Base-by-base conservation (phyloP, 108 stramenopile genomes). In the Parietichytrium sp. region DNA sequence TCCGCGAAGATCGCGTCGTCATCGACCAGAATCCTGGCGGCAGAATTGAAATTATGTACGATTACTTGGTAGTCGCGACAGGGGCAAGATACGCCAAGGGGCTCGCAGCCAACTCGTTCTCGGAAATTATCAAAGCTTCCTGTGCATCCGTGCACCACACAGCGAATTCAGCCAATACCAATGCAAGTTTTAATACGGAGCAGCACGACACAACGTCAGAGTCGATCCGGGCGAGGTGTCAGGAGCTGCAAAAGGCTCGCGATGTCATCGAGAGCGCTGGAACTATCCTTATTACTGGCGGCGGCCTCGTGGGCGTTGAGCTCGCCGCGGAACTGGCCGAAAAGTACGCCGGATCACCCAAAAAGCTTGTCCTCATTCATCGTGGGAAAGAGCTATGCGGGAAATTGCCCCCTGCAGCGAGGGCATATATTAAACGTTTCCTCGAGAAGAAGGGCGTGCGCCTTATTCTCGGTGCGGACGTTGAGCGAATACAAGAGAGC, bases 241-340 rank as follows among this genome's bases (percentile, higher is more conserved):
- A 45, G 6, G 61, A 72, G 10, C 38, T 72, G 13, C 20, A 45
- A 1, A 6, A 25, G 2, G 45, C 61, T 0, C 38, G 45, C 1
- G 45, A 72, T 25, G 61, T 45, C 6, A 72, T 72, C 20, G 61
- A 33, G 6, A 42, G 45, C 42, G 61, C 61, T 38, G 42, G 45
- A 6, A 16, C 36, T n/a, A 72, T 72, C 23, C 38, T 72, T 6
- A 6, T 72, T 42, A 72, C 45, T 27, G 61, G 61, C 20, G 61
- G 20, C 16, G 61, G 61, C 61, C 45, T 45, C 20, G 61, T 72
- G 1, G 61, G 61, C 2, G 61, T 72, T 7, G 61, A 72, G 33
- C 45, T 33, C 38, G 61, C 42, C 13, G 61, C 61, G 6, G 61
- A 72, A 42, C n/a, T 72, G 1, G 61, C 61, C 61, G 61, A 72